A percentile compares a stretch with the other conserved stretches of the same genome.
These are phyloP conservation scores for Vaccinium myrtillus DNA, from an alignment of 148 eudicot genomes.

Conservation along the genomic window DNA sequence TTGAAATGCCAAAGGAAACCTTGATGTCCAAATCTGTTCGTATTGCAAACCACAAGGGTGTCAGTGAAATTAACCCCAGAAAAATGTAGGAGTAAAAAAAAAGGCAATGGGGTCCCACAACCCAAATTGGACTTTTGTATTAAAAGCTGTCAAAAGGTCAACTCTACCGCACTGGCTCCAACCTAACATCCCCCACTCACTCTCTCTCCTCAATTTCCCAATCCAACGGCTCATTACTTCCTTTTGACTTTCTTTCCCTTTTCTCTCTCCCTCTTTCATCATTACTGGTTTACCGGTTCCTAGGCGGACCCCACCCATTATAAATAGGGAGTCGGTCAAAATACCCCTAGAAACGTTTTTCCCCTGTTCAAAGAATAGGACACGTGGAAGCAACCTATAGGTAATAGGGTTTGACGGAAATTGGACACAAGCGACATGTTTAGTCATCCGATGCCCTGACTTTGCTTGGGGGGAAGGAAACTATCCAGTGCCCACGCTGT, in stretches of 20 bases:
- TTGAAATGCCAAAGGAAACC: no score
- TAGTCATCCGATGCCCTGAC: background rate
- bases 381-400: conserved; percentile 24
- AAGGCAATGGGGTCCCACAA: background rate
- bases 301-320: conserved; percentile 20
- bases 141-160: conserved; percentile 30
- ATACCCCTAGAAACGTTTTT: background rate
- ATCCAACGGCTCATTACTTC: conserved; percentile 41
- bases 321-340: conserved; percentile 29
- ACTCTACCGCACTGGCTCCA: conserved; percentile 38
- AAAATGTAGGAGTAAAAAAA: no score
- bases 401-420: conserved; percentile 27
- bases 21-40: no score
- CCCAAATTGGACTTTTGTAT: conserved; percentile 13
- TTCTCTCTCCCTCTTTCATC: conserved; percentile 4
- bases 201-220: background rate
- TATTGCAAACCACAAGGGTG: no score
- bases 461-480: background rate
- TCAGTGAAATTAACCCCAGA: no score
- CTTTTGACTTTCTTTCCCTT: conserved; percentile 39
- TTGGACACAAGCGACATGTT: conserved; percentile 15
- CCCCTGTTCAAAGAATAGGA: background rate
- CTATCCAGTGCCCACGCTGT: background rate
- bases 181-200: conserved; percentile 22
- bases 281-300: conserved; percentile 24